These are phyloP conservation scores for Naganishia randhawae DNA, from an alignment of 768 basidiomycete genomes.

Conservation along the genomic window DNA sequence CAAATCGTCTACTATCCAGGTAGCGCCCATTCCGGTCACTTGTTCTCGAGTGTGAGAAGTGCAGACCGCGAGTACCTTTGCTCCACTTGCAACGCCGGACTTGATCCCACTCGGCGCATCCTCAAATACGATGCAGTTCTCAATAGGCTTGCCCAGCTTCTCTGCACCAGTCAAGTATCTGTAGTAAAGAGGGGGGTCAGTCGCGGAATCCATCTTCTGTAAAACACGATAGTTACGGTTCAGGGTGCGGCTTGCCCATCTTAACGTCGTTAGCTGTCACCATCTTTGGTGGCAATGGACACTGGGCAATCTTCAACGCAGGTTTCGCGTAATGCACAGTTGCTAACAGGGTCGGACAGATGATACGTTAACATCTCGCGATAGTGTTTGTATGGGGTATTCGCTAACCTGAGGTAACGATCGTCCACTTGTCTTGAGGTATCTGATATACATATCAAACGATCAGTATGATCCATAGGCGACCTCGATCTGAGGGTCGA, in stretches of 20 bases:
- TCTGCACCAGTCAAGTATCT: slow-evolving; percentile 70
- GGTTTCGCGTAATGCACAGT: slow-evolving; percentile 67
- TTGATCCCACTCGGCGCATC: slow-evolving; percentile 80
- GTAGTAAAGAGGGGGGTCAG: neutral
- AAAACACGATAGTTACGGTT: slow-evolving; percentile 53
- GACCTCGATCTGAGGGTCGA: too few relatives aligned
- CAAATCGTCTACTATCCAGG: slow-evolving; percentile 68
- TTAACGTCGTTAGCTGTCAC: slow-evolving; percentile 73
- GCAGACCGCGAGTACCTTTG: slow-evolving; percentile 73
- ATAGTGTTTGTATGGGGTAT: neutral
- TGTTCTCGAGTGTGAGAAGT: slow-evolving; percentile 66
- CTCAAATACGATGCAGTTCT: slow-evolving; percentile 74
- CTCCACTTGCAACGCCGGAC: slow-evolving; percentile 71
- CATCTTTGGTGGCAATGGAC: slow-evolving; percentile 61
- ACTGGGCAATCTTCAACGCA: slow-evolving; percentile 63
- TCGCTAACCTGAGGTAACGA: slow-evolving; percentile 72
- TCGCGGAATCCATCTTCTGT: too few relatives aligned
- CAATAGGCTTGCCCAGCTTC: slow-evolving; percentile 59
- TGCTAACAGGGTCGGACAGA: slow-evolving; percentile 58
- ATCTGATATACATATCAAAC: slow-evolving; percentile 9
- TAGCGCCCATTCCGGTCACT: slow-evolving; percentile 59
- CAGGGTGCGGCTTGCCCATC: slow-evolving; percentile 81
- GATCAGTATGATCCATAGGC: neutral
- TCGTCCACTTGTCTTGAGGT: slow-evolving; percentile 60
- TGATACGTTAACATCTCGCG: neutral